Base-by-base conservation (phyloP, 768 basidiomycete species). In the Hysterangium stoloniferum region DNA sequence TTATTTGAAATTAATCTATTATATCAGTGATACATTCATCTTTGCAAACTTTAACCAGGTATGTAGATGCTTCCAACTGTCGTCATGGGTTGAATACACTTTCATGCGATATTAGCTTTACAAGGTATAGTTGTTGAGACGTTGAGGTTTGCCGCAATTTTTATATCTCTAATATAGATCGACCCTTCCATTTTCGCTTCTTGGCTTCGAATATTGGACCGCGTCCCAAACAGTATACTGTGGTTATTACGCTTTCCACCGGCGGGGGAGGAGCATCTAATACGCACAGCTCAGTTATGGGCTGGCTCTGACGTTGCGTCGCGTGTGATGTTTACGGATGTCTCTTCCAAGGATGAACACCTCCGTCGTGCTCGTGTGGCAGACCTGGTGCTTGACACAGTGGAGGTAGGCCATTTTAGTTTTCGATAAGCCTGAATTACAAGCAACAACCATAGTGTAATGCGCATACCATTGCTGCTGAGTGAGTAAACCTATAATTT, bases 31-130 rank as follows among this genome's bases (percentile, higher is more conserved):
- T 42, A 60, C 64, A 6, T 36, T 77, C 51, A 72, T 77, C 51
- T 76, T 77, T 53, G 73, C 73, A 44, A 77, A 76, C 57, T 76
- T 76, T 57, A 77, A 76, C 57, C 75, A 77, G 69, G 73, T 73
- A 47, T 32, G 57, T 50, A 24, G 20, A 15, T 17, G 15, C 31
- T 25, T 32, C n/a, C 25, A 29, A 50, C 40, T 46, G 40, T 27
- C 40, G 12, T 7, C 12, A n/a, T n/a, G n/a, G n/a, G n/a, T n/a
- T n/a, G n/a, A n/a, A n/a, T n/a, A n/a, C n/a, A n/a, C n/a, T n/a
- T n/a, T n/a, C n/a, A n/a, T n/a, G n/a, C 19, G 17, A 36, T 36
- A 20, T 7, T 52, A 73, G 71, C 61, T 76, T 15, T 76, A 76
- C 62, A 76, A 76, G 64, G 70, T 64, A 51, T 20, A 53, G n/a